Base-by-base conservation (phyloP, 345 rosid genomes). In the Salix suchowensis region DNA sequence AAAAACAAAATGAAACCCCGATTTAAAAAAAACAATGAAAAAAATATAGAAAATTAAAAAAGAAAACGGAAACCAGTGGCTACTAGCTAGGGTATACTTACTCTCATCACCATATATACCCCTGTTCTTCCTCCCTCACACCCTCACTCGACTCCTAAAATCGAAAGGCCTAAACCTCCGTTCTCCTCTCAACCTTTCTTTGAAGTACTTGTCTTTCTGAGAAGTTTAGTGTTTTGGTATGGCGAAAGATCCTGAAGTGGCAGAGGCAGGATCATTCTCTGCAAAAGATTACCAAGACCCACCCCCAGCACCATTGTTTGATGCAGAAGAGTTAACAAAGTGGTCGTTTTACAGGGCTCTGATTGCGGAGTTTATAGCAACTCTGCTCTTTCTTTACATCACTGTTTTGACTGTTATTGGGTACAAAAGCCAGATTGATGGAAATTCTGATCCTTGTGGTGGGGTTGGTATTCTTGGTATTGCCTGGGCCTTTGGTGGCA, bases 401-500 rank as follows among this genome's bases (percentile, higher is more conserved):
- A 83, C 89, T 24, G 88, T 92, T 70, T 83, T 89, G 78, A 89
- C 97, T 18, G 97, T 92, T 61, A 90, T 94, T 23, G 98, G 98
- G 23, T 81, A 86, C 90, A 88, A 85, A 34, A 80, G 81, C 85
- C 90, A 91, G 82, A 64, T 44, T 21, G 97, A 77, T 65, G 78
- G 66, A 0, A 75, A 64, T 7, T 65, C 68, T 39, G 89, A 89
- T 62, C 30, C 84, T 5, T 92, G 98, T 61, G 82, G 80, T 14
- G 91, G 97, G 5, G 96, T 92, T 21, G 97, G 96, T n/a, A 76
- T 86, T 67, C 95, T 94, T 7, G 93, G 97, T 12, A 89, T 94
- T 19, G 91, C 98, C 28, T 94, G 95, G 98, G 89, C 95, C 71
- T 89, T 90, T 23, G 98, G 98, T 76, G 97, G 97, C 82, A 91